Evolutionary conservation across 495 filamentous ascomycete genomes (phyloP), one percentile per base, ranked within the genome.

Genomic region (Trichoderma reesei): DNA sequence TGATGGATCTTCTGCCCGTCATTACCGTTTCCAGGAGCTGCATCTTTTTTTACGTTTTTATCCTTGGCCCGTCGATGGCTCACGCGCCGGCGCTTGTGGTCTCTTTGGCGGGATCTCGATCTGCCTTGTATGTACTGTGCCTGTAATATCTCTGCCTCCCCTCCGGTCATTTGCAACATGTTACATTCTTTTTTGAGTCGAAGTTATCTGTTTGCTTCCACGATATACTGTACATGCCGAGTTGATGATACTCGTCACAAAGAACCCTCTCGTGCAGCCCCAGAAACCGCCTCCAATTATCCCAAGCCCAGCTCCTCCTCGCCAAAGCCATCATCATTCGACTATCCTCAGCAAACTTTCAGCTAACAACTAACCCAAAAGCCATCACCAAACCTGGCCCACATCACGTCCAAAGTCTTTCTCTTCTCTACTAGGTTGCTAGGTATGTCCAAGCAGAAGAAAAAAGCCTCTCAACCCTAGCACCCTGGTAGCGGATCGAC

Each of bases 401-500:
- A 48, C 44, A 48, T 48, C 44, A 48, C 9, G 16, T 18, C 9
- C n/a, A 48, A 18, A n/a, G 16, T 18, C 16, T 48, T 8, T 18
- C 44, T 18, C 7, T 48, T n/a, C 14, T 18, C 44, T 44, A 44
- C 26, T 26, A 26, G 26, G 1, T 26, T 44, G 14, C 26, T 26
- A 26, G 26, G 1, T 26, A 26, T 26, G 41, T 10, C 14, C 41
- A 3, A 44, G 13, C 41, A 44, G 13, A 13, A n/a, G 14, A 13
- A n/a, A 26, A 48, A 56, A 33, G 51, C 51, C 51, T 56, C 20
- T 54, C 7, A 18, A 48, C 20, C 51, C 51, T 13, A 36, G 26
- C 31, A 20, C 26, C 51, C 34, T 5, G 51, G 51, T 56, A 56
- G 51, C 51, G 51, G 51, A 56, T 56, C 51, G 51, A 56, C 46